Percentiles rank a stretch among this genome's conserved stretches.
These are phyloP conservation scores for Ogataea degrootiae DNA, from an alignment of 805 yeast genomes.

Conservation along the genomic window DNA sequence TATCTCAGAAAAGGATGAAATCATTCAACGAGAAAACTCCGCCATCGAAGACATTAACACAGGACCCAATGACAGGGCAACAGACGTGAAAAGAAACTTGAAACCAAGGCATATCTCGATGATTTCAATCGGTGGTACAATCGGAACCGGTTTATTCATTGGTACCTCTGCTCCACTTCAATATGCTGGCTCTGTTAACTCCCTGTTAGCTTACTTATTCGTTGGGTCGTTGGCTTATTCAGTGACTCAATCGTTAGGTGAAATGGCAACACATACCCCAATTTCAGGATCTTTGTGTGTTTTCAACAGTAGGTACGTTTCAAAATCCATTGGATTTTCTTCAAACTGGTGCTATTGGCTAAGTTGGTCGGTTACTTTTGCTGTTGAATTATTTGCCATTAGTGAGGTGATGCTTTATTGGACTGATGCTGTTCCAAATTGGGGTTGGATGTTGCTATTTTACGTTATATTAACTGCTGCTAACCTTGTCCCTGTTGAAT, in stretches of 20 bases:
- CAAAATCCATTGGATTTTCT: slow-evolving; percentile 70
- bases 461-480: slow-evolving; percentile 48
- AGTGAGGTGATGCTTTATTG: slow-evolving; percentile 63
- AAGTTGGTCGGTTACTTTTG: slow-evolving; percentile 73
- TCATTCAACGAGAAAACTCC: no score
- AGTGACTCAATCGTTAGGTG: slow-evolving; percentile 70
- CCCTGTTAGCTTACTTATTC: slow-evolving; percentile 60
- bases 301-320: slow-evolving; percentile 59
- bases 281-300: slow-evolving; percentile 65
- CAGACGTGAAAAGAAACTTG: slow-evolving; percentile 41
- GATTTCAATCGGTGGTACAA: slow-evolving; percentile 78
- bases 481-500: slow-evolving; percentile 64
- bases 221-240: slow-evolving; percentile 62
- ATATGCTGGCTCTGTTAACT: slow-evolving; percentile 66
- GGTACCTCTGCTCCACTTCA: slow-evolving; percentile 53
- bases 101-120: slow-evolving; percentile 66
- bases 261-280: slow-evolving; percentile 76
- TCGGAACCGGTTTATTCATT: slow-evolving; percentile 74
- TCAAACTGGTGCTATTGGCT: slow-evolving; percentile 74
- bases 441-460: slow-evolving; percentile 68
- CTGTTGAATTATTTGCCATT: slow-evolving; percentile 65
- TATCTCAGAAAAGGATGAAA: no score
- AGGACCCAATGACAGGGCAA: neutral
- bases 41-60: no score
- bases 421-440: slow-evolving; percentile 65